Base-by-base conservation (phyloP, 495 filamentous ascomycete genomes). In the Annulohypoxylon bovei region DNA sequence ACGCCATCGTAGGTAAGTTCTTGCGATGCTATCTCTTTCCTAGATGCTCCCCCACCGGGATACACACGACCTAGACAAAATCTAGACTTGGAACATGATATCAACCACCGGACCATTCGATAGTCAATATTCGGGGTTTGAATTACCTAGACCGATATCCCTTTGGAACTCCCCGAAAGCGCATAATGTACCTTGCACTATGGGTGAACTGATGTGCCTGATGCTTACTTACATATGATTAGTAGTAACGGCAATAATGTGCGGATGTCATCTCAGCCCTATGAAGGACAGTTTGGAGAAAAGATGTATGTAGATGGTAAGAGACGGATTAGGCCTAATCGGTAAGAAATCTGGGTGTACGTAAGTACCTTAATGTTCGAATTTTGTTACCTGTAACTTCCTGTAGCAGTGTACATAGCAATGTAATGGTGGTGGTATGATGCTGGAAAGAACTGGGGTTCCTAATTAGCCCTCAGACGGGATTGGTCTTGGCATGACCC, bases 241-340 rank as follows among this genome's bases (percentile, higher is more conserved):
- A 46, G 32, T 62, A 66, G 53, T 40, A 64, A 61, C 61, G 65
- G 70, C 50, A 72, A 72, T 72, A 72, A 62, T 60, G 64, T 72
- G 70, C 70, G 70, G 55, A 65, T 70, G 67, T 70, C 67, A 73
- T 70, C 62, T 73, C 71, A 73, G 71, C 71, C 71, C 71, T 73
- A 73, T 63, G 67, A 62, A 28, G 67, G 52, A 20, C 23, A 59
- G 37, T 14, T 56, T 25, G 25, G 30, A 50, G 37, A 14, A 44
- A 20, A 39, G 14, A 53, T 4, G 28, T 25, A 28, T n/a, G 12
- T 6, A 37, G 9, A 37, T 6, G 46, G 22, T 14, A 22, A 28
- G 9, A 25, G 20, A 32, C 6, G 49, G 5, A 53, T 53, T 39
- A 35, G 57, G 44, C 37, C 23, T 6, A 28, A 40, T 22, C 16